Base-by-base conservation (phyloP, 2,329 filamentous ascomycete species). In the Trichoderma afroharzianum region DNA sequence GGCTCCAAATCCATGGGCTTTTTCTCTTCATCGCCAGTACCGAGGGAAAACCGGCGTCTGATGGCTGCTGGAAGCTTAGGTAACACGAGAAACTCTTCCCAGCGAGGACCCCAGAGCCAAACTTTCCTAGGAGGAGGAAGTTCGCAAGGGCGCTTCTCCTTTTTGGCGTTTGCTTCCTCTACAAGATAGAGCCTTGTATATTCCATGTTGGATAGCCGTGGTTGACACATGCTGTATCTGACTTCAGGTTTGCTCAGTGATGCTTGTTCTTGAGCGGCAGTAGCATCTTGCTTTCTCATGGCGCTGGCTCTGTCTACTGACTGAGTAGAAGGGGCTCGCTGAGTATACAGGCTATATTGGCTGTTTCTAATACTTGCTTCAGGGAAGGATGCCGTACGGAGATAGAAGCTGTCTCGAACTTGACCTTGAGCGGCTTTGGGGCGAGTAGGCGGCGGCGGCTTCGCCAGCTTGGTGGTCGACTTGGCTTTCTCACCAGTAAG, bases 121-220 rank as follows among this genome's bases (percentile, higher is more conserved):
- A 68, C 68, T 59, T 79, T 77, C 15, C 73, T 72, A 2, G 81
- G 80, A 18, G 73, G 72, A 14, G 76, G 78, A 6, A 83, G 74
- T 24, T 77, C 74, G 59, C 79, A 81, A 2, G 73, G 53, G 6
- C 75, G 72, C 9, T 72, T 68, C 12, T 81, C 75, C 24, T 72
- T 76, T 18, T 77, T 75, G 14, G 79, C 75, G 15, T 73, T 70
- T 6, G 79, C 76, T 57, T 80, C 78, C 59, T 81, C 79, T 3
- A 83, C 71, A 39, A 82, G 75, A 61, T 80, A 81, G 6, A 78
- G 73, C 8, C 82, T 78, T 9, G 77, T 71, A 62, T 83, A 83
- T 57, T 84, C 82, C 81, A 83, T 82, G 1, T 81, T 80, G 1
- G 82, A 82, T 4, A 84, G 63, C 0, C 81, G 78, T 0, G 81